phyloP scores from a whole-genome alignment of 202 grass and related monocot genomes.

The Musa balbisiana region DNA sequence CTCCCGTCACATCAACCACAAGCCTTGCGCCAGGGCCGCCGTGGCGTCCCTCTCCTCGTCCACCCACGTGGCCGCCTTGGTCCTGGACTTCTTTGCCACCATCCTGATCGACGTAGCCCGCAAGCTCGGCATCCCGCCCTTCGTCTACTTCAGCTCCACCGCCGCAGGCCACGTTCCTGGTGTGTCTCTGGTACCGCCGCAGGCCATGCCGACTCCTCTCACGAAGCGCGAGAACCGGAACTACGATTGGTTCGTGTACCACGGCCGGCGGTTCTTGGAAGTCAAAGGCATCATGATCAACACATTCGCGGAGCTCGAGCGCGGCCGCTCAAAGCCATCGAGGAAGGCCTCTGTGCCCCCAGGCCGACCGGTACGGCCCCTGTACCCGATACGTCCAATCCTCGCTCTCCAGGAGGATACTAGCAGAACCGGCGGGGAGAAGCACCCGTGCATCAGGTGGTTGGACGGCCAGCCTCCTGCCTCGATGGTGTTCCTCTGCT shows the following conservation, averaged over 20 bases:
- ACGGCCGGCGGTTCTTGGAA: conserved; percentile 19
- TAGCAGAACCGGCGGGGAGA: background rate
- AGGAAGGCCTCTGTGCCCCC: conserved; percentile 28
- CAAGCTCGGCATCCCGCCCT: conserved; percentile 32
- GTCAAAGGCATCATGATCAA: conserved; percentile 41
- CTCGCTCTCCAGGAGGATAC: conserved; percentile 11
- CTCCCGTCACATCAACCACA: background rate
- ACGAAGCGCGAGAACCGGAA: background rate
- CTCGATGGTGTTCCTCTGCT: conserved; percentile 48
- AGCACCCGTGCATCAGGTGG: conserved; percentile 49
- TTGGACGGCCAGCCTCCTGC: conserved; percentile 42
- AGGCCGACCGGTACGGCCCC: conserved; percentile 24
- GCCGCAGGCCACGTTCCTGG: conserved; percentile 33
- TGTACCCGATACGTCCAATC: conserved; percentile 47
- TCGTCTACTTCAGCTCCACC: conserved; percentile 39
- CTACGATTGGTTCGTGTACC: conserved; percentile 14
- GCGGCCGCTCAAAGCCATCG: conserved; percentile 17
- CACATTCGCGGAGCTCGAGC: conserved; percentile 52
- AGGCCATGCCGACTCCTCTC: conserved; percentile 15
- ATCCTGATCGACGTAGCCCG: conserved; percentile 34
- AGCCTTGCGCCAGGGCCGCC: conserved; percentile 4
- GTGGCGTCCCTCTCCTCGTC: conserved; percentile 36
- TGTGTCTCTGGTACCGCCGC: conserved; percentile 34
- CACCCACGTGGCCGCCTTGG: conserved; percentile 26
- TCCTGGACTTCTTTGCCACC: conserved; percentile 52